Conservation (phyloP, 441 rosid genomes). For the Pelargonium cotyledonis region DNA sequence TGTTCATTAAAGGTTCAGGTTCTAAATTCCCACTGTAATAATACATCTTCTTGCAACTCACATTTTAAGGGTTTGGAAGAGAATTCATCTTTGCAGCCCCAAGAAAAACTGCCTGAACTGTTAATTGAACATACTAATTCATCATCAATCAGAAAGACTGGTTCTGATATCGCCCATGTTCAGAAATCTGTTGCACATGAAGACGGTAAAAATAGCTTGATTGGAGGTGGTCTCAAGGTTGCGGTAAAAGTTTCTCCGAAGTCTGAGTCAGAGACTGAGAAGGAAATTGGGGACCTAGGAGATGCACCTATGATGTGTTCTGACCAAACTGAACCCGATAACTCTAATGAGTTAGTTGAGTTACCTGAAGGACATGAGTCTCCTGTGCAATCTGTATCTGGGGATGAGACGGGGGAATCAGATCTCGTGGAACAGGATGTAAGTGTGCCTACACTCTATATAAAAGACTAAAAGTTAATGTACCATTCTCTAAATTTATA, state of each 20-base stretch:
- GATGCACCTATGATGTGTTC: slow-evolving; percentile 32
- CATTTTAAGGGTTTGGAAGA: slow-evolving; percentile 20
- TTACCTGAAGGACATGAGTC: slow-evolving; percentile 36
- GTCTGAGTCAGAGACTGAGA: slow-evolving; percentile 30
- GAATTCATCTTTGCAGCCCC: slow-evolving; percentile 15
- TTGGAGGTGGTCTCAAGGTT: slow-evolving; percentile 26
- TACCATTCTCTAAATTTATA: background rate
- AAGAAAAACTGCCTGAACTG: slow-evolving; percentile 1
- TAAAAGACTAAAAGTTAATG: background rate
- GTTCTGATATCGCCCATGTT: background rate
- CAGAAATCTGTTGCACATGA: slow-evolving; percentile 2
- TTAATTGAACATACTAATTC: slow-evolving; percentile 4
- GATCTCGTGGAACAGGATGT: slow-evolving; percentile 90
- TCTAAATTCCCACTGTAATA: slow-evolving; percentile 19
- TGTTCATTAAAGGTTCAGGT: slow-evolving; percentile 30
- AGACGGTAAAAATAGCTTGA: slow-evolving; percentile 10
- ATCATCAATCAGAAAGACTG: background rate
- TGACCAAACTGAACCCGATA: slow-evolving; percentile 34
- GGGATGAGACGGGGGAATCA: slow-evolving; percentile 67
- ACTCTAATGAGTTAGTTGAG: slow-evolving; percentile 34
- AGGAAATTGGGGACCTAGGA: slow-evolving; percentile 28
- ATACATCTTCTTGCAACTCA: slow-evolving; percentile 9
- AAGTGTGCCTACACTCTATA: slow-evolving; percentile 30
- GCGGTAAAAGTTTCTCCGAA: slow-evolving; percentile 26
- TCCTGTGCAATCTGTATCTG: slow-evolving; percentile 36